These are phyloP conservation scores for Gracilaria vermiculophylla DNA, from an alignment of 23 red algal genomes.

Conservation along the genomic window DNA sequence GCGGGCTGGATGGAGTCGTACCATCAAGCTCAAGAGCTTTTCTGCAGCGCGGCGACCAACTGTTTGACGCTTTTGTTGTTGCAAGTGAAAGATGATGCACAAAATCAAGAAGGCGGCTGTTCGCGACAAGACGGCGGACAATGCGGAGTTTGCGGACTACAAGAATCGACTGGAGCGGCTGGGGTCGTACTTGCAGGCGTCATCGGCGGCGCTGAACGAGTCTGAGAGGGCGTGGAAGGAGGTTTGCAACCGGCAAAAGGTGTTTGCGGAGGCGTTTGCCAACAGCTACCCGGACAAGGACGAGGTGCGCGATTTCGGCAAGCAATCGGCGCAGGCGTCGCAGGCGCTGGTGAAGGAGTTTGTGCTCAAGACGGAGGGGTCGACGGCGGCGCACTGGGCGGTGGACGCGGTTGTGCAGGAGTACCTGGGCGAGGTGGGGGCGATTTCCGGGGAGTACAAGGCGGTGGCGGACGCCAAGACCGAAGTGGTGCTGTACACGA, in stretches of 20 bases:
- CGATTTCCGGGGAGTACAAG: constrained; percentile 38
- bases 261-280: constrained; percentile 59
- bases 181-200: constrained; percentile 14
- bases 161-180: constrained; percentile 34
- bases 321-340: constrained; percentile 53
- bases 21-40: too few relatives aligned
- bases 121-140: constrained; percentile 31
- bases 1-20: too few relatives aligned
- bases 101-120: constrained; percentile 63
- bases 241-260: constrained; percentile 56
- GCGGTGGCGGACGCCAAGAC: constrained; percentile 34
- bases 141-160: constrained; percentile 61
- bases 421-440: constrained; percentile 55
- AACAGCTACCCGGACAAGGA: constrained; percentile 71
- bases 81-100: constrained; percentile 57
- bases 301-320: constrained; percentile 43
- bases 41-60: too few relatives aligned
- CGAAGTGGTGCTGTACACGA: constrained; percentile 65
- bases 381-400: constrained; percentile 39
- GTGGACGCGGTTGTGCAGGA: constrained; percentile 62
- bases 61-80: not conserved
- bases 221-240: constrained; percentile 60
- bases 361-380: constrained; percentile 66
- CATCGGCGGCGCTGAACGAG: constrained; percentile 43
- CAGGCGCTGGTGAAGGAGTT: constrained; percentile 66